These are phyloP conservation scores for Cicer cuneatum DNA, from an alignment of 306 rosid species.

Conservation along the genomic window DNA sequence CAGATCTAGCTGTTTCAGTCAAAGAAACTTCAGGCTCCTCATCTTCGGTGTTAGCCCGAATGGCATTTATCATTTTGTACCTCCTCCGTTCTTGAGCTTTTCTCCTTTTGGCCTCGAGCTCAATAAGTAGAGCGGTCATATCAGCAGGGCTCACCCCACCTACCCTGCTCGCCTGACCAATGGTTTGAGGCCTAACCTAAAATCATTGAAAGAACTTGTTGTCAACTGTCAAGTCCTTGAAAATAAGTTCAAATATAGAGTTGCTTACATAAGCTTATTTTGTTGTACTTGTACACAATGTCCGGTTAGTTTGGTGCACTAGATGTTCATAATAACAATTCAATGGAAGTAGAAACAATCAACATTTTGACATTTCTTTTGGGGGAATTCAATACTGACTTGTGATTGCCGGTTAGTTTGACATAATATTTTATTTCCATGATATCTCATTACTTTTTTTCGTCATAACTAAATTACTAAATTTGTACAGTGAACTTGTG, in stretches of 20 bases:
- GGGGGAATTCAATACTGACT: neutral
- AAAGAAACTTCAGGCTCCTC: slow-evolving; percentile 54
- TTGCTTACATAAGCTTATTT: neutral
- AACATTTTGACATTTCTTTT: neutral
- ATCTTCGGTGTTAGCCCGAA: slow-evolving; percentile 50
- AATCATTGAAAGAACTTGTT: slow-evolving; percentile 34
- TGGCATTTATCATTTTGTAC: slow-evolving; percentile 59
- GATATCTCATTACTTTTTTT: neutral
- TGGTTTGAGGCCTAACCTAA: slow-evolving; percentile 64
- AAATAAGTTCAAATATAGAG: slow-evolving; percentile 14
- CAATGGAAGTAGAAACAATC: slow-evolving; percentile 17
- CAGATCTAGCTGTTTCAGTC: slow-evolving; percentile 62
- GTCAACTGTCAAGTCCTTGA: neutral
- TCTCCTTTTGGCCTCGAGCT: slow-evolving; percentile 79
- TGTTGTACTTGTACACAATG: neutral
- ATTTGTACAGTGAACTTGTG: slow-evolving; percentile 17
- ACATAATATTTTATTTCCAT: slow-evolving; percentile 3
- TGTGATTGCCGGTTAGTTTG: slow-evolving; percentile 3
- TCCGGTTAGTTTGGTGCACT: neutral
- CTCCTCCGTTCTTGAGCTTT: slow-evolving; percentile 68
- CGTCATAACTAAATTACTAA: slow-evolving; percentile 12
- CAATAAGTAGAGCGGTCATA: slow-evolving; percentile 85
- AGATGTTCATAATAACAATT: slow-evolving; percentile 9
- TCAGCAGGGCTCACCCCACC: slow-evolving; percentile 99
- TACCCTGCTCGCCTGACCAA: slow-evolving; percentile 96